Percentiles rank a stretch among this genome's conserved stretches.
phyloP scores from a whole-genome alignment of 305 asterid species.

The Rubia balearica region DNA sequence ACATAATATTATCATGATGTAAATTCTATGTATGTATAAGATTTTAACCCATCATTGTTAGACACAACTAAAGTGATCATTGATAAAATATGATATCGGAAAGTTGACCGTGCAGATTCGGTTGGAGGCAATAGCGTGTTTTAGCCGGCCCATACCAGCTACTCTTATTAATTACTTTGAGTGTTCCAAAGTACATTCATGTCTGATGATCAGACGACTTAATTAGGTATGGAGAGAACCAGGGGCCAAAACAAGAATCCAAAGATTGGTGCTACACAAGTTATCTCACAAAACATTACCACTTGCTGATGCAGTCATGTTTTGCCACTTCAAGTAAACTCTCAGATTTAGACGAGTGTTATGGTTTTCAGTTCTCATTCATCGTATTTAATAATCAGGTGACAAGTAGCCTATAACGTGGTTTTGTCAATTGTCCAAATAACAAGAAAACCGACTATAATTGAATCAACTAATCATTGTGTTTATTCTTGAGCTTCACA shows the following conservation, averaged over 20 bases:
- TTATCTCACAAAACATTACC: not conserved
- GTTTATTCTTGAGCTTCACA: not conserved
- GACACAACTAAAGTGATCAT: too few relatives aligned
- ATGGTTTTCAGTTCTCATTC: not conserved
- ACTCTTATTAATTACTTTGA: not conserved
- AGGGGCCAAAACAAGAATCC: not conserved
- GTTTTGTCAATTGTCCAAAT: conserved; percentile 1
- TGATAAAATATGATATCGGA: too few relatives aligned
- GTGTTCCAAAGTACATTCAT: not conserved
- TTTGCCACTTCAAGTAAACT: not conserved
- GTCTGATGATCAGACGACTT: not conserved
- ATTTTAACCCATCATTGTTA: too few relatives aligned
- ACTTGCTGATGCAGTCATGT: not conserved
- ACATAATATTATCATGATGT: too few relatives aligned
- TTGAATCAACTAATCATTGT: not conserved
- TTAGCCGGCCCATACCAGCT: too few relatives aligned
- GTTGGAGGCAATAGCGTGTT: too few relatives aligned
- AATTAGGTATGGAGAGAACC: not conserved
- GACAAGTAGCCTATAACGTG: not conserved
- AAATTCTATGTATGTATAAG: too few relatives aligned
- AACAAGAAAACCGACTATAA: not conserved
- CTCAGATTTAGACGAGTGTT: not conserved
- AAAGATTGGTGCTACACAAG: not conserved
- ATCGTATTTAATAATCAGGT: not conserved
- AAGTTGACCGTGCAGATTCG: too few relatives aligned